Conservation (phyloP, 805 yeast genomes). For the Limtongozyma cylindracea region DNA sequence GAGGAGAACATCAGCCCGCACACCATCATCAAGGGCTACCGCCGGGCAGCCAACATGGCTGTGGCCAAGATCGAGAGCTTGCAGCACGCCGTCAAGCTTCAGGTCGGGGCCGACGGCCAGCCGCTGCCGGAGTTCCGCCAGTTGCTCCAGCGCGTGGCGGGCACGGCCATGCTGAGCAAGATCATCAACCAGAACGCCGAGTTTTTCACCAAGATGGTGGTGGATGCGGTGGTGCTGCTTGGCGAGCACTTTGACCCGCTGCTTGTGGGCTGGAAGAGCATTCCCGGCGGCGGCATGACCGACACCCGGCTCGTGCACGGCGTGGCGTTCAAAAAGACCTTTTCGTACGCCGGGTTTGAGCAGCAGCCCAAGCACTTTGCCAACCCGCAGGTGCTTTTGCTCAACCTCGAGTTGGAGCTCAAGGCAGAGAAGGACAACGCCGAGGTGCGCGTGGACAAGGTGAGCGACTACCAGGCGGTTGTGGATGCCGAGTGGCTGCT, state of each 20-base stretch:
- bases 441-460: conserved; percentile 88
- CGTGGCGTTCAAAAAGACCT: conserved; percentile 93
- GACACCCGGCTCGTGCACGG: conserved; percentile 79
- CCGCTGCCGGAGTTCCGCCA: conserved; percentile 19
- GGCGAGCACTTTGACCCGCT: conserved; percentile 75
- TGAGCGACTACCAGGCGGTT: conserved; percentile 78
- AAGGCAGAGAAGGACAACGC: conserved; percentile 98
- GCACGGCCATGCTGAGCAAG: conserved; percentile 93
- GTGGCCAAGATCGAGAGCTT: conserved; percentile 47
- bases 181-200: conserved; percentile 68
- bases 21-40: conserved; percentile 66
- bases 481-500: conserved; percentile 99
- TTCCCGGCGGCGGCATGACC: conserved; percentile 91
- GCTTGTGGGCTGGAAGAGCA: conserved; percentile 82
- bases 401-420: conserved; percentile 85
- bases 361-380: conserved; percentile 81
- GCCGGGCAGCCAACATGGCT: conserved; percentile 61
- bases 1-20: conserved; percentile 94
- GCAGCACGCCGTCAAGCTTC: conserved; percentile 31
- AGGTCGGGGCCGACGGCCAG: too few relatives aligned
- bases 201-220: conserved; percentile 90
- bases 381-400: conserved; percentile 59
- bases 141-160: conserved; percentile 75
- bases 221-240: conserved; percentile 75
- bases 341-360: conserved; percentile 95